A percentile compares a stretch with the other conserved stretches of the same genome.
These are phyloP conservation scores for Lactifluus rugatus DNA, from an alignment of 768 basidiomycete genomes.

Conservation along the genomic window DNA sequence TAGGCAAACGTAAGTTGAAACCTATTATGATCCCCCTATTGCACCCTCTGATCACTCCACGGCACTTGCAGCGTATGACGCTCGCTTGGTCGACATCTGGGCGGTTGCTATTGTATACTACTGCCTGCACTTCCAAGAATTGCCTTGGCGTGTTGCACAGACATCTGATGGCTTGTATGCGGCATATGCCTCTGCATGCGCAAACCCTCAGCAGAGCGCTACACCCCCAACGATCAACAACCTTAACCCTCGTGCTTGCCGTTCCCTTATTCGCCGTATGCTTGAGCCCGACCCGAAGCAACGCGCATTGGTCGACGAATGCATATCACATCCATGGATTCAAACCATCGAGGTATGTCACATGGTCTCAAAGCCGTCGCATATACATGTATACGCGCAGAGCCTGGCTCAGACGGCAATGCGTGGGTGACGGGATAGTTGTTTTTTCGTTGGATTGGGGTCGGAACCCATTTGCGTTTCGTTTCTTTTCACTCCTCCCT, in stretches of 20 bases:
- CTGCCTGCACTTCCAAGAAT: conserved; percentile 95
- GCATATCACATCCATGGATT: conserved; percentile 72
- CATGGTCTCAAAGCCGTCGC: conserved; percentile 48
- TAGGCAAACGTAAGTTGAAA: conserved; percentile 80
- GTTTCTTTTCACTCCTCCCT: neutral
- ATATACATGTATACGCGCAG: conserved; percentile 48
- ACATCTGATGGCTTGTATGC: conserved; percentile 69
- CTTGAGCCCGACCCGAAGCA: conserved; percentile 86
- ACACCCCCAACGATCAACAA: conserved; percentile 72
- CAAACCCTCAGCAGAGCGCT: conserved; percentile 35
- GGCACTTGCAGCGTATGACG: conserved; percentile 73
- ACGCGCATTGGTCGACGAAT: conserved; percentile 70
- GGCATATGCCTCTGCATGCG: conserved; percentile 56
- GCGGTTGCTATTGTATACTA: conserved; percentile 96
- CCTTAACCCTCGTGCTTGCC: conserved; percentile 75
- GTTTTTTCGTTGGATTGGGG: neutral
- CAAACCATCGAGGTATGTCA: conserved; percentile 76
- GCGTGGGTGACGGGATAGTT: conserved; percentile 7
- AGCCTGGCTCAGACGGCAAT: conserved; percentile 2
- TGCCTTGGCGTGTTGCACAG: conserved; percentile 96
- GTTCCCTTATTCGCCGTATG: conserved; percentile 82
- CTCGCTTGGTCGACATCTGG: conserved; percentile 96
- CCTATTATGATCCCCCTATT: conserved; percentile 25
- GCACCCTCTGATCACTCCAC: conserved; percentile 31
- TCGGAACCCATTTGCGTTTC: neutral